Evolutionary conservation across 2,329 filamentous ascomycete genomes (phyloP), one percentile per base, ranked within the genome.

Genomic region (Cordyceps cateniannulata): DNA sequence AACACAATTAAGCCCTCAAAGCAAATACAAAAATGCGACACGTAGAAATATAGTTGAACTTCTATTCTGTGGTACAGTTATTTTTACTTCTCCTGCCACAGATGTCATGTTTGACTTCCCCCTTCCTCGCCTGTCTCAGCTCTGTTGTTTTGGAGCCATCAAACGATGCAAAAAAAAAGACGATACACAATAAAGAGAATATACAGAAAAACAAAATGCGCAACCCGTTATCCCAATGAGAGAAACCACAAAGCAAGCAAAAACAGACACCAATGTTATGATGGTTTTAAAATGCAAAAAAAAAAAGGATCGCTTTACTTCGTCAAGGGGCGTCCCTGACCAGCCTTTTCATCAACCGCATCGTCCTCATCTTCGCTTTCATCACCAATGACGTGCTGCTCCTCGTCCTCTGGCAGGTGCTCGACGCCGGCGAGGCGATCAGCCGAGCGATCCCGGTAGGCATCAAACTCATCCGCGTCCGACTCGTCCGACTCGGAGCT

Each of bases 401-500:
- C 75, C 18, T 74, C 71, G 38, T 77, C 77, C 40, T 69, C 70
- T 27, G 67, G 35, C 1, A 42, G 38, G 20, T 27, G 44, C 25
- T 61, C 59, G 25, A 57, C 32, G 5, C 66, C 67, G 1, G 68
- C 66, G 38, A 72, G 58, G 53, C 69, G 63, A 20, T 70, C 70
- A 7, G 64, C 64, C n/a, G 73, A 71, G 9, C 66, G 67, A 42
- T 79, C 77, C 16, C 76, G 77, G 38, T 78, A 78, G 50, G 69
- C 71, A 5, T 76, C 77, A 44, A 77, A 75, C 35, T 79, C 79
- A 61, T 80, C 69, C 3, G 75, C 73, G 45, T 75, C 71, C 5
- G 49, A 45, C 32, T 35, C 32, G 27, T 78, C 77, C 63, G 78
- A 89, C 62, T 93, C 93, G 25, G 84, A 82, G 63, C 83, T 86